Conservation (phyloP, 2,329 filamentous ascomycete species). For the Thielaviopsis punctulata region DNA sequence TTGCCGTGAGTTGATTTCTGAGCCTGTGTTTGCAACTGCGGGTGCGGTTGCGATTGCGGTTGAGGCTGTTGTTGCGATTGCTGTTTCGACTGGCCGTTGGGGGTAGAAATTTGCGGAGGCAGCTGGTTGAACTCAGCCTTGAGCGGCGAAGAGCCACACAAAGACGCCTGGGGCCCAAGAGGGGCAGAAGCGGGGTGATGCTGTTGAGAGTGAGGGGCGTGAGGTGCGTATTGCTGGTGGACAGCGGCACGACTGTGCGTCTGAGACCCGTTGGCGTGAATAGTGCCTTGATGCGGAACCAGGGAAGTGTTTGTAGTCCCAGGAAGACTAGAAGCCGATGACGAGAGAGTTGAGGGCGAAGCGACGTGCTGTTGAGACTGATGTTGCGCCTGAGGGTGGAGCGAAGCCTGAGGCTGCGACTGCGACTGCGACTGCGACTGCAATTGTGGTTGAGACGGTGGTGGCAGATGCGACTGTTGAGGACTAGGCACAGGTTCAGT, state of each 20-base stretch:
- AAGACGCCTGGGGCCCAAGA: constrained; percentile 7
- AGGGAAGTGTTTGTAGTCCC: background rate
- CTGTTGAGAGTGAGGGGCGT: constrained; percentile 6
- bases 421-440: too few species aligned
- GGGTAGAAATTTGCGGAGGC: background rate
- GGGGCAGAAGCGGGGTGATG: background rate
- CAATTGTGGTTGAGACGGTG: too few species aligned
- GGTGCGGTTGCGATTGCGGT: background rate
- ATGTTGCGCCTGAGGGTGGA: background rate
- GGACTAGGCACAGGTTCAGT: background rate
- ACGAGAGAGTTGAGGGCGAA: background rate
- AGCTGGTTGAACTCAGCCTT: constrained; percentile 1
- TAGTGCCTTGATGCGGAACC: background rate
- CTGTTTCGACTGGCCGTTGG: background rate
- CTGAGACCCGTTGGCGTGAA: background rate
- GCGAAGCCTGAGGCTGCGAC: background rate
- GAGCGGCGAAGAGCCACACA: background rate
- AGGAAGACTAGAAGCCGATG: background rate
- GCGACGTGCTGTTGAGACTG: background rate
- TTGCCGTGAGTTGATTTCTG: background rate
- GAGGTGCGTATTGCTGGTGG: background rate
- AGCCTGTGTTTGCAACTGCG: background rate
- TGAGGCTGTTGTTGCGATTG: background rate
- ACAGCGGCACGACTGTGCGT: background rate
- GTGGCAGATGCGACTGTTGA: background rate